phyloP scores from a whole-genome alignment of 164 flowering plant genomes.

The Piper longum region DNA sequence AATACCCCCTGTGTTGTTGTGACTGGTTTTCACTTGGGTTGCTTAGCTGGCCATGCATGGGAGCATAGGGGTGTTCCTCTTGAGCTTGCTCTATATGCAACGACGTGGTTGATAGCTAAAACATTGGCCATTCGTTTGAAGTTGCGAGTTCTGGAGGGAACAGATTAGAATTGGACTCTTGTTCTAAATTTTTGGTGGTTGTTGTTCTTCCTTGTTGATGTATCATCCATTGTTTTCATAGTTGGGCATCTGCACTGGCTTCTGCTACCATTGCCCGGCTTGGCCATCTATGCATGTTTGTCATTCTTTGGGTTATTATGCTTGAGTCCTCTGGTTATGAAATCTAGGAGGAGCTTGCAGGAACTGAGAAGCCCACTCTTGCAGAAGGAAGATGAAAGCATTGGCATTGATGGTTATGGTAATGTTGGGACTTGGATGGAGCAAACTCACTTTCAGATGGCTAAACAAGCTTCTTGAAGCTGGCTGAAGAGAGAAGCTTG shows the following conservation, averaged over 20 bases:
- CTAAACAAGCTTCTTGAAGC: conserved; percentile 47
- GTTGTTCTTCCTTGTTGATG: too few relatives aligned
- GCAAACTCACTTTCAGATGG: conserved; percentile 52
- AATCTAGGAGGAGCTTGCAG: conserved; percentile 2
- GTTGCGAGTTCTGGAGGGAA: conserved; percentile 9
- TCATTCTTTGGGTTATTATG: conserved; percentile 34
- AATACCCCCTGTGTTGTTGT: too few relatives aligned
- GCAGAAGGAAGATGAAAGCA: conserved; percentile 7
- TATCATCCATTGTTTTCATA: conserved; percentile 17
- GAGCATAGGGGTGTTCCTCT: conserved; percentile 6
- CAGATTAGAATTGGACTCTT: conserved; percentile 31
- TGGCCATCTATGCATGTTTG: conserved; percentile 30
- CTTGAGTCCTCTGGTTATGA: conserved; percentile 18
- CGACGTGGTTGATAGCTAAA: conserved; percentile 37
- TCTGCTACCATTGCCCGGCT: conserved; percentile 11
- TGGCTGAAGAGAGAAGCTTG: conserved; percentile 42
- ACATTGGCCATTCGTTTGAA: conserved; percentile 18
- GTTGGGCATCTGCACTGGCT: conserved; percentile 12
- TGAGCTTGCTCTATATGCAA: conserved; percentile 11
- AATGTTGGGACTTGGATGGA: conserved; percentile 59
- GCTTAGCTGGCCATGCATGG: conserved; percentile 25
- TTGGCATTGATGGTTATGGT: conserved; percentile 8
- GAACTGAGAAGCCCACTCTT: conserved; percentile 31
- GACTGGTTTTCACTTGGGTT: conserved; percentile 33
- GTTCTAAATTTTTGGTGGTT: conserved; percentile 44